These are phyloP conservation scores for Fusarium domesticum DNA, from an alignment of 2,329 filamentous ascomycete species.

Conservation along the genomic window DNA sequence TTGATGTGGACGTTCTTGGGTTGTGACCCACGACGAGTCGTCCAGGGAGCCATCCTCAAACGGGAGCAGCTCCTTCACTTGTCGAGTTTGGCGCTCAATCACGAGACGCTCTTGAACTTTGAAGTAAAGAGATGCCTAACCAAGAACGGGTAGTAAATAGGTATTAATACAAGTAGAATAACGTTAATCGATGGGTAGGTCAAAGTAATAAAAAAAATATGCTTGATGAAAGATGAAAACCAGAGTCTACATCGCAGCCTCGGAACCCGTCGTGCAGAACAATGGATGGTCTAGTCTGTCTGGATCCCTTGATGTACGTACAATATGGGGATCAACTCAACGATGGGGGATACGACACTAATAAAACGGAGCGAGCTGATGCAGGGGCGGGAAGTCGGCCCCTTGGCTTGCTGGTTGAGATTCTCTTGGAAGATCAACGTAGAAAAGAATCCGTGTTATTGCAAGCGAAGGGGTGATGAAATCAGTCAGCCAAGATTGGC, in stretches of 20 bases:
- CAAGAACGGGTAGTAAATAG: too few species aligned
- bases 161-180: too few species aligned
- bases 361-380: background rate
- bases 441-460: too few species aligned
- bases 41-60: slow-evolving; percentile 35
- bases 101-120: slow-evolving; percentile 6
- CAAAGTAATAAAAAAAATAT: too few species aligned
- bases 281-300: background rate
- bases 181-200: too few species aligned
- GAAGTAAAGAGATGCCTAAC: background rate
- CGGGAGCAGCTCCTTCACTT: slow-evolving; percentile 12
- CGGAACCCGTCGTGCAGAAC: too few species aligned
- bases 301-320: background rate
- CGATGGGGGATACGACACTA: background rate
- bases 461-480: too few species aligned
- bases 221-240: background rate
- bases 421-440: too few species aligned
- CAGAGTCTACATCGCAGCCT: background rate
- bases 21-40: slow-evolving; percentile 30
- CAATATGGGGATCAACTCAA: background rate
- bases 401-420: too few species aligned
- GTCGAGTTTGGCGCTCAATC: slow-evolving; percentile 7
- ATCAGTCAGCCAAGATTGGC: too few species aligned
- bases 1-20: slow-evolving; percentile 22
- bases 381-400: background rate